Base-by-base conservation (phyloP, 768 basidiomycete species). In the Macrolepiota fuliginosa region DNA sequence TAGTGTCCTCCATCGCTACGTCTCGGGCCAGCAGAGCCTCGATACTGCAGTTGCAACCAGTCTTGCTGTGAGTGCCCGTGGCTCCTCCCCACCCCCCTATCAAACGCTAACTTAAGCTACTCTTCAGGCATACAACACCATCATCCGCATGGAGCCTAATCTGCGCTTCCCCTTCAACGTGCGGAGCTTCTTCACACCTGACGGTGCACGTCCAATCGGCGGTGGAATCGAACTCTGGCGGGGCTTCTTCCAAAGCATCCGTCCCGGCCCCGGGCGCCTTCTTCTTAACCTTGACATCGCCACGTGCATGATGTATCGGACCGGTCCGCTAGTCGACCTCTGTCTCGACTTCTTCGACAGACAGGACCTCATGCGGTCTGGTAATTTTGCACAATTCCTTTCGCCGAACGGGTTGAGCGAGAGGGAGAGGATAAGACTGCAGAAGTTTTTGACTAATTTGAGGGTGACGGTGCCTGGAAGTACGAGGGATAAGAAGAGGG, bases 171-270 rank as follows among this genome's bases (percentile, higher is more conserved):
- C 91, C 0, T 90, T 87, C 78, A 88, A 91, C 56, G 81, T 86
- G 6, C 82, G 91, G 0, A 90, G 89, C 0, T 92, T 93, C 73
- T 93, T 87, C 70, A 88, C 87, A 0, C 72, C 82, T 24, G 49
- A 59, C 1, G 69, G 73, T 1, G 89, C 85, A 55, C 80, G 76
- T 50, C 66, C 72, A 29, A 77, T 91, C 25, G 88, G 90, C 0
- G 68, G 71, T 0, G 91, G 92, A 0, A 77, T 93, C 2, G 80
- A 84, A 13, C 78, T 91, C 0, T 90, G 90, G 90, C 80, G 91
- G 2, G 91, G 91, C 0, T 91, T 89, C 58, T 92, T 93, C 73
- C 91, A 92, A 69, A 89, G 88, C 0, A 81, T 91, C 12, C 80
- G 91, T 22, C 90, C 91, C 3, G 83, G 82, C 0, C 79, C 86